Evolutionary conservation across 1,284 basidiomycete genomes (phyloP).

Genomic region (Ganoderma multipileum): DNA sequence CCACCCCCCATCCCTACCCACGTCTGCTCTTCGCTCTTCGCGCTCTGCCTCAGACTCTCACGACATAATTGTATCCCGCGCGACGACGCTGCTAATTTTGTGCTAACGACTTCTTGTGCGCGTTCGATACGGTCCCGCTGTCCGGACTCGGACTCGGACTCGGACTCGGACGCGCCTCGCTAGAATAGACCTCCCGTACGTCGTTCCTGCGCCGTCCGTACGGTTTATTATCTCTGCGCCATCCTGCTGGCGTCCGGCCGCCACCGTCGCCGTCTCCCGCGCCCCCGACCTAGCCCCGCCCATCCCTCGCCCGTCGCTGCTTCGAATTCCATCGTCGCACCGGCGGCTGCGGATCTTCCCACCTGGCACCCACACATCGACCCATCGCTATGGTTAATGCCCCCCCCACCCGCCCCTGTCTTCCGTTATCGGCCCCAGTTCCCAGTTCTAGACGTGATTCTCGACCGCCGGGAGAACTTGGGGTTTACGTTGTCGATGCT

Average conservation of each 20-base stretch:
- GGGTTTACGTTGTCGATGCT: neutral
- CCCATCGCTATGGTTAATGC: constrained; percentile 6
- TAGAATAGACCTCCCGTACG: constrained; percentile 3
- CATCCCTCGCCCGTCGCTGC: neutral
- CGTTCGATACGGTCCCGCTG: neutral
- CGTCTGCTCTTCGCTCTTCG: neutral
- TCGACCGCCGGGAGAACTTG: neutral
- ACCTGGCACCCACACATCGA: constrained; percentile 1
- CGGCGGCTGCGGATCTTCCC: constrained; percentile 2
- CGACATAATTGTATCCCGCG: constrained; percentile 2
- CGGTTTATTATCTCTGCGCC: neutral
- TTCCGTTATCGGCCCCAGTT: neutral
- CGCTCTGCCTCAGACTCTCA: constrained; percentile 5
- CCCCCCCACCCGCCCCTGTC: neutral
- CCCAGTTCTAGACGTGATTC: neutral
- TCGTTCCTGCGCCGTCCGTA: neutral
- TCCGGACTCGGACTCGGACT: neutral
- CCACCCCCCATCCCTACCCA: neutral
- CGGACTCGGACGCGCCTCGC: neutral
- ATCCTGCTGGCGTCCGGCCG: neutral
- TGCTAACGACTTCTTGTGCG: constrained; percentile 6
- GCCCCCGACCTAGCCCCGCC: neutral
- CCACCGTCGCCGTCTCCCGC: neutral
- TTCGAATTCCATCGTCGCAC: constrained; percentile 1
- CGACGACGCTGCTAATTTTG: neutral